Base-by-base conservation (phyloP, 2,329 filamentous ascomycete species). In the Arthroderma sp. region DNA sequence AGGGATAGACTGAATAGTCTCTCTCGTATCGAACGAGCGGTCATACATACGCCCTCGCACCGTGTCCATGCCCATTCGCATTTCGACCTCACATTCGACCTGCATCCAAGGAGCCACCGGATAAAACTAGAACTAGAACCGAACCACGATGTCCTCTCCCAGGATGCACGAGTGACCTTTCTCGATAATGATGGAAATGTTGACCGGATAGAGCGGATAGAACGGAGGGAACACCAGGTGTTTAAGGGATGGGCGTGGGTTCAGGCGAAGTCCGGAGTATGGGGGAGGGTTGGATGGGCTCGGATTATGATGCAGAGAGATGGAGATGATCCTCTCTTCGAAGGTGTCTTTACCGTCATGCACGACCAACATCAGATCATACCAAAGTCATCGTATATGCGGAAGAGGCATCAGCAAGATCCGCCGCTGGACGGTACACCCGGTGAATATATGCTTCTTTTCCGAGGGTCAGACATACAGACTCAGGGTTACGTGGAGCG, bases 311-410 rank as follows among this genome's bases (percentile, higher is more conserved):
- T 98, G 9, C 80, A 82, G 64, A 77, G 79, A 61, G 93, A 98
- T 73, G 93, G 93, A 1, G 71, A 76, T 43, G 68, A 80, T 15
- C 93, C 93, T 21, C 71, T 95, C 31, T 98, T 98, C 64, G 88
- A 96, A 71, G 93, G 93, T 56, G 86, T 86, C 2, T 96, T 97
- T 69, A 84, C 85, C 35, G 74, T 97, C 38, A 76, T 87, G 66
- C 83, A 86, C 57, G 83, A 95, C 67, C 83, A 91, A 64, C 90
- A 98, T 71, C 89, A 97, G 70, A 78, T 98, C 55, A 86, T 94
- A 67, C 82, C 88, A 28, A 81, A 81, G 61, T 79, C 80, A 28
- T 85, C 83, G 61, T 98, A 93, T 67, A 78, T 81, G 67, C 78
- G 81, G 62, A 90, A 88, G 49, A 85, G 81, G 66, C 82, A 88